Base-by-base conservation (phyloP, 225 moss, liverwort and hornwort genomes). In the Polytrichum formosum region DNA sequence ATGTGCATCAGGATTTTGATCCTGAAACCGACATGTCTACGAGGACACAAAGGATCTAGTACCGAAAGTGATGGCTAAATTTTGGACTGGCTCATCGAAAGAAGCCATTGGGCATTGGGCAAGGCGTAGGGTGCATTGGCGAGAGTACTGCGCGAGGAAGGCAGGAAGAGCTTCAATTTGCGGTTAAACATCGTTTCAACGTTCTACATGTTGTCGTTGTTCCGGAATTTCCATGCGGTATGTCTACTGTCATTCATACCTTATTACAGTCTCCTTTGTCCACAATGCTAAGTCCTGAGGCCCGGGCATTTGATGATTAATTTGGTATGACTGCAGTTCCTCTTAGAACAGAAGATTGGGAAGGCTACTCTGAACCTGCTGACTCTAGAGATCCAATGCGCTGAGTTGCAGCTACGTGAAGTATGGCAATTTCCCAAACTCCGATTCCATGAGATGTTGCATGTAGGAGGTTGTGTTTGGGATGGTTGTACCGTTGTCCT, bases 281-380 rank as follows among this genome's bases (percentile, higher is more conserved):
- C 46, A 46, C 46, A 16, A 46, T 46, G 46, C 13, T 37, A 46
- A 46, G 46, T 46, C 46, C 0, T 46, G 46, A 13, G 46, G 13
- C 46, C 16, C 16, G 46, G 16, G 46, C 16, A 46, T 46, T 2
- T 46, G 59, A 53, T 2, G 53, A 63, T 64, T 54, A 28, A 25
- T 53, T 13, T 8, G 19, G 28, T 21, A 26, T 68, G 16, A 53
- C 20, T 67, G 65, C 74, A 88, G 84, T 68, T 67, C 71, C 65
- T 88, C 4, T 58, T 80, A 54, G 84, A 88, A 66, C 88, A 84
- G 23, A 88, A 88, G 65, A 77, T 88, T 62, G 84, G 88, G 23
- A 88, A 80, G 84, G 78, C 82, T 5, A 84, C 84, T 37, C 81
- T 88, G 35, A 70, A 75, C 53, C 77, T 84, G 67, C 74, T 88